phyloP scores from a whole-genome alignment of 2,329 filamentous ascomycete species.

The Sclerotinia borealis region DNA sequence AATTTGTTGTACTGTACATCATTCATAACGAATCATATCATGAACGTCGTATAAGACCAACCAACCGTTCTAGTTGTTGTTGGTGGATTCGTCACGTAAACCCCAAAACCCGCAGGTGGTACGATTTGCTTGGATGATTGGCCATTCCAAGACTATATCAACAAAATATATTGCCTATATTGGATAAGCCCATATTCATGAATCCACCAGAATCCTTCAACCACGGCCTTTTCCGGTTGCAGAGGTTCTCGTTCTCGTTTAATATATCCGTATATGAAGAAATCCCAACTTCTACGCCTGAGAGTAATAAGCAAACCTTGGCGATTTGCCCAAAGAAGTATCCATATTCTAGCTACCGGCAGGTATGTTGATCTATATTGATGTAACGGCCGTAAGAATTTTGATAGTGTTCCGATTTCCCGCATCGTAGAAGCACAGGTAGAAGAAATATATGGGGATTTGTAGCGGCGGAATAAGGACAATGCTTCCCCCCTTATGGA shows the following conservation, averaged over 20 bases:
- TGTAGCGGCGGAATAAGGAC: background rate
- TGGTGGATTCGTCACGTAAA: background rate
- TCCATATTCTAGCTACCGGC: too few species aligned
- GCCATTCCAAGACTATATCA: background rate
- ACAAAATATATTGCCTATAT: background rate
- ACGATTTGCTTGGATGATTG: background rate
- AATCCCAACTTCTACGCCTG: background rate
- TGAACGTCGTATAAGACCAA: background rate
- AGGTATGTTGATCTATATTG: background rate
- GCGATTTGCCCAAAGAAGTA: background rate
- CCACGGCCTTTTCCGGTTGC: background rate
- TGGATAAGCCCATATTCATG: background rate
- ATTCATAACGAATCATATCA: background rate
- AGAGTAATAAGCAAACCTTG: background rate
- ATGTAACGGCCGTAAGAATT: background rate
- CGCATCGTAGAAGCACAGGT: background rate
- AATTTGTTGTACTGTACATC: background rate
- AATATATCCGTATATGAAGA: background rate
- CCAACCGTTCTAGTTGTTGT: background rate
- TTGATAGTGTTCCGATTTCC: background rate
- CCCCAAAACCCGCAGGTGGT: background rate
- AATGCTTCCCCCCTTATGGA: background rate
- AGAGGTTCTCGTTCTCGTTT: background rate
- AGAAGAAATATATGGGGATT: slow-evolving; percentile 2
- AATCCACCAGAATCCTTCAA: background rate